phyloP scores from a whole-genome alignment of 2,329 filamentous ascomycete species.

The Amauroascus niger region DNA sequence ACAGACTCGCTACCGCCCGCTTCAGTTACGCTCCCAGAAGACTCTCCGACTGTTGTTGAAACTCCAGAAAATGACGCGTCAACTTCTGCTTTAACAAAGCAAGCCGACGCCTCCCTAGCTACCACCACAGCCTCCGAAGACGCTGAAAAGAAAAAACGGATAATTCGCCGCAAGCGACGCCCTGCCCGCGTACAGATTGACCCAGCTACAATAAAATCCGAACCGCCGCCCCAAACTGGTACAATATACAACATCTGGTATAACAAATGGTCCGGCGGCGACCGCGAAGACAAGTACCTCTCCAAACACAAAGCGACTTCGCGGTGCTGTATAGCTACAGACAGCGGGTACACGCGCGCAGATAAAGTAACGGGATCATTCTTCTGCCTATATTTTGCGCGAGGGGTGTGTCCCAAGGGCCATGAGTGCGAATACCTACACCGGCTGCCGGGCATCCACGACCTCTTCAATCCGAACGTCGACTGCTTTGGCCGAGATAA shows the following conservation, averaged over 20 bases:
- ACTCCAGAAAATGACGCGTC: conserved; percentile 9
- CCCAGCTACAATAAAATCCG: conserved; percentile 66
- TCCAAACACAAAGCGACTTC: conserved; percentile 72
- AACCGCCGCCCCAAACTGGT: conserved; percentile 83
- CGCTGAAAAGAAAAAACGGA: conserved; percentile 61
- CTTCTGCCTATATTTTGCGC: conserved; percentile 86
- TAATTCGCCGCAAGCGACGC: conserved; percentile 80
- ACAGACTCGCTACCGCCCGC: conserved; percentile 11
- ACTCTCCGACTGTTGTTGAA: not conserved
- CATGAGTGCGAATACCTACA: conserved; percentile 93
- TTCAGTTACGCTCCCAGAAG: not conserved
- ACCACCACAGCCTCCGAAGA: conserved; percentile 23
- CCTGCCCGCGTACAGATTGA: conserved; percentile 89
- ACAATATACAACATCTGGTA: conserved; percentile 99
- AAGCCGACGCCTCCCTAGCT: conserved; percentile 16
- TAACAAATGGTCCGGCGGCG: conserved; percentile 95
- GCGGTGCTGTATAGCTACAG: conserved; percentile 75
- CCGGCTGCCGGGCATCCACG: conserved; percentile 72
- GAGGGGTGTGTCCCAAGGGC: conserved; percentile 73
- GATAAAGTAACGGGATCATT: conserved; percentile 70
- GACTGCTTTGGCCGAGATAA: conserved; percentile 95
- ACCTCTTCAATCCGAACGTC: conserved; percentile 85
- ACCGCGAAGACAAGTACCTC: conserved; percentile 83
- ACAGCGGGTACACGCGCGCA: conserved; percentile 68
- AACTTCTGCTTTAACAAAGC: conserved; percentile 17